phyloP scores from a whole-genome alignment of 352 stramenopile genomes.

The Blastocystis sp. region DNA sequence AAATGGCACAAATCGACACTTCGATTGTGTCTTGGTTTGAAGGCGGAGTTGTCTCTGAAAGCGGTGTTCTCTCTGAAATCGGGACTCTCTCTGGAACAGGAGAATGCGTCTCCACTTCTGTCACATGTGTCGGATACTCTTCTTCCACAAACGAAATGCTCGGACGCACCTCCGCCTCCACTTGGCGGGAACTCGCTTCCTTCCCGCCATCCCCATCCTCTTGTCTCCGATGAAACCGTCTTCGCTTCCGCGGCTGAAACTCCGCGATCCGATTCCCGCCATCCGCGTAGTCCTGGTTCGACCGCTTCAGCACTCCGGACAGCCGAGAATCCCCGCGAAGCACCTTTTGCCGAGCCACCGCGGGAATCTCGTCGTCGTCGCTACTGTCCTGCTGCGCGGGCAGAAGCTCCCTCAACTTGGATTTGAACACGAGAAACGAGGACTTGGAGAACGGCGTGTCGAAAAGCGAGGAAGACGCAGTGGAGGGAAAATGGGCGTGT shows the following conservation, averaged over 20 bases:
- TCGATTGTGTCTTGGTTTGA: background rate
- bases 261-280: background rate
- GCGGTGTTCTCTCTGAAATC: background rate
- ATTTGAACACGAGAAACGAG: background rate
- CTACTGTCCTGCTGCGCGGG: background rate
- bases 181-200: background rate
- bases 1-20: background rate
- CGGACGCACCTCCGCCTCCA: background rate
- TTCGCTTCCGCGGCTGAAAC: background rate
- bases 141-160: background rate
- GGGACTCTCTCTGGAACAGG: too few species aligned
- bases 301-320: background rate
- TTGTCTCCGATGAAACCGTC: too few species aligned
- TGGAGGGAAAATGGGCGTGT: background rate
- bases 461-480: background rate
- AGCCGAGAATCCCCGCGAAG: conserved; percentile 1
- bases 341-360: background rate
- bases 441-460: background rate
- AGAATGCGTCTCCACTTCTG: too few species aligned
- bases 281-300: background rate
- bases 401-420: background rate
- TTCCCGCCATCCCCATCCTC: too few species aligned
- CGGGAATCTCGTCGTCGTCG: background rate
- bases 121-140: too few species aligned
- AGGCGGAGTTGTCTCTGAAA: too few species aligned